Evolutionary conservation across 257 asterid genomes (phyloP).

Genomic region (Solanum medicagineum): DNA sequence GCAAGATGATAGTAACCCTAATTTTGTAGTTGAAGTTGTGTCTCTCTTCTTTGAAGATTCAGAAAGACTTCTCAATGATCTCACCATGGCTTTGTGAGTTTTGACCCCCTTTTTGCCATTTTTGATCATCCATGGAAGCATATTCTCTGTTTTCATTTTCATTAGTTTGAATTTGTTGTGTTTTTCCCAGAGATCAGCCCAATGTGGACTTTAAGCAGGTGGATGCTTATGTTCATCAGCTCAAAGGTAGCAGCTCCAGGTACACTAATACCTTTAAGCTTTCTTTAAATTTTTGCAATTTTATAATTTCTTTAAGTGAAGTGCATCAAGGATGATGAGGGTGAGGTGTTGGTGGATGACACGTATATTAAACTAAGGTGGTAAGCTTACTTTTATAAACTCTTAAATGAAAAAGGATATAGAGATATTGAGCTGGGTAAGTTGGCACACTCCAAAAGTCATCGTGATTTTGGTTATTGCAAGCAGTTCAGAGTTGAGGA

Average conservation of each 20-base stretch:
- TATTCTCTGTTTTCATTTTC: neutral
- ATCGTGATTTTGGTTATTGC: too few relatives aligned
- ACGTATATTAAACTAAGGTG: too few relatives aligned
- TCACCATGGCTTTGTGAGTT: constrained; percentile 50
- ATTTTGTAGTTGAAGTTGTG: constrained; percentile 68
- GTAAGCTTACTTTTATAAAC: too few relatives aligned
- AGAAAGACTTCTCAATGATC: constrained; percentile 65
- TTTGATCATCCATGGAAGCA: neutral
- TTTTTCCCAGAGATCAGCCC: constrained; percentile 40
- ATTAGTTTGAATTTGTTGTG: neutral
- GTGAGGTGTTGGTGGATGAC: too few relatives aligned
- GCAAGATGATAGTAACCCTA: constrained; percentile 87
- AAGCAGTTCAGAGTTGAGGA: too few relatives aligned
- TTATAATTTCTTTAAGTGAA: neutral
- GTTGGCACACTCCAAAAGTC: too few relatives aligned
- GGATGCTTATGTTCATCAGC: constrained; percentile 82
- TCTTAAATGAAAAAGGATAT: too few relatives aligned
- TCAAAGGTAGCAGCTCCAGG: constrained; percentile 96
- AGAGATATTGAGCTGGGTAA: too few relatives aligned
- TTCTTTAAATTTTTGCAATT: neutral
- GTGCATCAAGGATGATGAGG: too few relatives aligned
- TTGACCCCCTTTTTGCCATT: neutral
- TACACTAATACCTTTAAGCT: neutral
- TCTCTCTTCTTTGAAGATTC: constrained; percentile 82
- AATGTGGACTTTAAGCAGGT: constrained; percentile 61